These are phyloP conservation scores for Debaryomyces nepalensis DNA, from an alignment of 1,139 yeast species.

Conservation along the genomic window DNA sequence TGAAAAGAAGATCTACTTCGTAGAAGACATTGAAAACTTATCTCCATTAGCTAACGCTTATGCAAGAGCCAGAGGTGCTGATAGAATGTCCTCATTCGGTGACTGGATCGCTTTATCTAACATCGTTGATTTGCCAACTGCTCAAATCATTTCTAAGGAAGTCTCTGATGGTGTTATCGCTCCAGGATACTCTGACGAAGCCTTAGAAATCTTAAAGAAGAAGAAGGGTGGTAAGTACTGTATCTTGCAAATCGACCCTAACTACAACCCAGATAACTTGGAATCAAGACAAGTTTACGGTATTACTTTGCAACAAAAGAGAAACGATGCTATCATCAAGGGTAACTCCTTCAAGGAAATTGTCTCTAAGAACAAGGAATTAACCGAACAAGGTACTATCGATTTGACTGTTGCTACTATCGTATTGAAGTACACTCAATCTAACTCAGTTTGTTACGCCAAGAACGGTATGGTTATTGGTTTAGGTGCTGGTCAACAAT, in stretches of 20 bases:
- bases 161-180: conserved; percentile 99
- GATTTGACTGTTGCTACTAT: conserved; percentile 97
- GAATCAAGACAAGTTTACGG: conserved; percentile 98
- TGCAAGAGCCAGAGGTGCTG: conserved; percentile 99
- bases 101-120: conserved; percentile 97
- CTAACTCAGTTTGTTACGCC: conserved; percentile 97
- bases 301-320: conserved; percentile 91
- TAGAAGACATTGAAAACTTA: conserved; percentile 89
- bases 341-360: conserved; percentile 86
- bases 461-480: conserved; percentile 99
- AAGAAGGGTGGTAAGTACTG: conserved; percentile 98
- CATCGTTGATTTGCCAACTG: conserved; percentile 95
- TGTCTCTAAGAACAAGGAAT: conserved; percentile 81
- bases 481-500: conserved; percentile 98
- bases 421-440: conserved; percentile 95
- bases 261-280: conserved; percentile 76
- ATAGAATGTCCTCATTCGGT: conserved; percentile 98
- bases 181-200: conserved; percentile 93
- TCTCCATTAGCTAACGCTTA: conserved; percentile 97
- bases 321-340: conserved; percentile 96
- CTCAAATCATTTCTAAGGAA: conserved; percentile 94
- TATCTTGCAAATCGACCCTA: conserved; percentile 93
- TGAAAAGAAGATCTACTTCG: conserved; percentile 95
- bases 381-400: conserved; percentile 89
- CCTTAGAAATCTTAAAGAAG: conserved; percentile 82